Conservation (phyloP, 176 grass and related monocot species). For the Ensete glaucum region DNA sequence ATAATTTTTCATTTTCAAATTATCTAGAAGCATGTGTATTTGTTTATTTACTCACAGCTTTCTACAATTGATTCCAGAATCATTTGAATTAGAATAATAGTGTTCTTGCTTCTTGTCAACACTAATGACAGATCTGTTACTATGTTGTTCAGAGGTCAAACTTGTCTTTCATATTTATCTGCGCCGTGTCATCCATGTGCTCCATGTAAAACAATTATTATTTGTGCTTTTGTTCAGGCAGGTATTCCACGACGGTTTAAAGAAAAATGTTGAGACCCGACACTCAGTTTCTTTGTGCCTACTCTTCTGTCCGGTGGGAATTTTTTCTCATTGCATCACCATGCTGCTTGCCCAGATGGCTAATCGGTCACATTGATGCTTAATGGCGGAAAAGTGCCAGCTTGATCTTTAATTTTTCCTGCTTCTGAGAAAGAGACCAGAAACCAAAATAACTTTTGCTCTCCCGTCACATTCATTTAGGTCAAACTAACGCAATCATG, state of each 20-base stretch:
- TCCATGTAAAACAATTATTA: neutral
- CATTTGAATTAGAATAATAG: neutral
- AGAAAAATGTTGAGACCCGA: constrained; percentile 74
- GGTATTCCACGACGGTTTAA: constrained; percentile 86
- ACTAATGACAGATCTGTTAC: no score
- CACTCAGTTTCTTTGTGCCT: constrained; percentile 85
- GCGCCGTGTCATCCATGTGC: neutral
- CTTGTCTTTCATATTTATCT: neutral
- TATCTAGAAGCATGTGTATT: no score
- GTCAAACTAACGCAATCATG: neutral
- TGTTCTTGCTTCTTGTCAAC: no score
- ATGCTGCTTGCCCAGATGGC: constrained; percentile 36
- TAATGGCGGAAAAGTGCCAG: neutral
- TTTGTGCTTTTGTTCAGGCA: constrained; percentile 44
- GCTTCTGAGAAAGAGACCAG: neutral
- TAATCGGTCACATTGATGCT: constrained; percentile 37
- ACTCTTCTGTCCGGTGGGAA: constrained; percentile 84
- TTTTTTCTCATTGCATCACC: constrained; percentile 50
- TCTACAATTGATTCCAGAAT: no score
- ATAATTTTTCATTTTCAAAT: no score
- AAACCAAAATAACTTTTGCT: neutral
- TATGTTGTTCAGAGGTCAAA: no score
- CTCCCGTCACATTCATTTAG: neutral
- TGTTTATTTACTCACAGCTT: no score
- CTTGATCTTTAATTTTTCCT: neutral